Evolutionary conservation across 306 rosid genomes (phyloP).

Genomic region (Quercus cerris): DNA sequence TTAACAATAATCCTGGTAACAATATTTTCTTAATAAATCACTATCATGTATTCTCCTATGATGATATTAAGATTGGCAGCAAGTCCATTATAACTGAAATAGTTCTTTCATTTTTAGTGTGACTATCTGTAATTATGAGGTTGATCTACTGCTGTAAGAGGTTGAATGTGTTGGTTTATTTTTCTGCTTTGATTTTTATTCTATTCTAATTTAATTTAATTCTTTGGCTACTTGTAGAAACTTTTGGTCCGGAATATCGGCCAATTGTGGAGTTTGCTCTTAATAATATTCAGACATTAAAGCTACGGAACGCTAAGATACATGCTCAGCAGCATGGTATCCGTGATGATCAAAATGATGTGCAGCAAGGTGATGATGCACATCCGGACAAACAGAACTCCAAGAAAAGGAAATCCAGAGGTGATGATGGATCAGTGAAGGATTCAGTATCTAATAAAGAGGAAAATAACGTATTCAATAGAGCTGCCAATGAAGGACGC

Average conservation of each 20-base stretch:
- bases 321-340: slow-evolving; percentile 47
- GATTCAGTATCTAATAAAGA: slow-evolving; percentile 21
- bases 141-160: background rate
- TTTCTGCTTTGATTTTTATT: background rate
- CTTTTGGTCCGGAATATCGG: slow-evolving; percentile 83
- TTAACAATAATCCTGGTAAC: slow-evolving; percentile 93
- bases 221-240: slow-evolving; percentile 43
- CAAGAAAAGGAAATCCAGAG: slow-evolving; percentile 50
- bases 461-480: slow-evolving; percentile 20
- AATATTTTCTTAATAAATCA: slow-evolving; percentile 9
- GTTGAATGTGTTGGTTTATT: background rate
- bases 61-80: background rate
- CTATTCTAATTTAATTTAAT: slow-evolving; percentile 2
- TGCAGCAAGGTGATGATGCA: slow-evolving; percentile 19
- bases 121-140: background rate
- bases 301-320: slow-evolving; percentile 53
- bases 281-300: slow-evolving; percentile 77
- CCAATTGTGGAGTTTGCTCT: slow-evolving; percentile 96
- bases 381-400: slow-evolving; percentile 23
- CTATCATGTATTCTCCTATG: background rate
- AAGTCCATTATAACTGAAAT: background rate
- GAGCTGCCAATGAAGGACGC: slow-evolving; percentile 29
- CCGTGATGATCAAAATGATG: slow-evolving; percentile 13
- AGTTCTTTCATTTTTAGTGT: background rate
- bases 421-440: slow-evolving; percentile 26